Base-by-base conservation (phyloP, 805 yeast genomes). In the Saturnispora diversa region DNA sequence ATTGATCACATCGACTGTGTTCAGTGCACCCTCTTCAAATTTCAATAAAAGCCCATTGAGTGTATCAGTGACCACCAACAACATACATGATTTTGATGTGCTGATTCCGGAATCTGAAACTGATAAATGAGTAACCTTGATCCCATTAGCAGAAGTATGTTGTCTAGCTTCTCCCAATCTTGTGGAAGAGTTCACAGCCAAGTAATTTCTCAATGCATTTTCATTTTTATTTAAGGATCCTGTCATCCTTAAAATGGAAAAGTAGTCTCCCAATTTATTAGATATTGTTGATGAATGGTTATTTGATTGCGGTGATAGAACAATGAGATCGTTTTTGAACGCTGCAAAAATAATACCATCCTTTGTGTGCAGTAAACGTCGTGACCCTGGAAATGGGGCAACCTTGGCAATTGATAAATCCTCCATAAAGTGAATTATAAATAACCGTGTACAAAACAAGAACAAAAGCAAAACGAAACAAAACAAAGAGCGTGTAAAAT, bases 41-140 rank as follows among this genome's bases (percentile, higher is more conserved):
- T 35, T 31, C 8, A 42, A 23, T 4, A 50, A 27, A 11, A 38
- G 33, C 8, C 51, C 53, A 40, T 49, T 49, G 15, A 41, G 13
- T 4, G 46, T 26, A 30, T 49, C 52, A 5, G 50, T 43, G 12
- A 47, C 50, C 7, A 35, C 19, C 16, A 42, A 27, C 28, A 35
- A 36, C 36, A 47, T 27, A 13, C 40, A 37, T 9, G 35, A 22
- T 7, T 42, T 31, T 9, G 43, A 36, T 7, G 32, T 16, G 19
- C 45, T 44, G 12, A 48, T 37, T 1, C 52, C 50, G 4, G 48
- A 43, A 15, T 39, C 44, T 3, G 53, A 50, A 23, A 44, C 27
- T 3, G 42, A 37, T 9, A 49, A 16, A 30, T 37, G 37, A 11
- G 17, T 28, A 8, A 43, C 12, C 15, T 33, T 41, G 11, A 40